phyloP scores from a whole-genome alignment of 164 flowering plant genomes.

The Echeveria elegans region DNA sequence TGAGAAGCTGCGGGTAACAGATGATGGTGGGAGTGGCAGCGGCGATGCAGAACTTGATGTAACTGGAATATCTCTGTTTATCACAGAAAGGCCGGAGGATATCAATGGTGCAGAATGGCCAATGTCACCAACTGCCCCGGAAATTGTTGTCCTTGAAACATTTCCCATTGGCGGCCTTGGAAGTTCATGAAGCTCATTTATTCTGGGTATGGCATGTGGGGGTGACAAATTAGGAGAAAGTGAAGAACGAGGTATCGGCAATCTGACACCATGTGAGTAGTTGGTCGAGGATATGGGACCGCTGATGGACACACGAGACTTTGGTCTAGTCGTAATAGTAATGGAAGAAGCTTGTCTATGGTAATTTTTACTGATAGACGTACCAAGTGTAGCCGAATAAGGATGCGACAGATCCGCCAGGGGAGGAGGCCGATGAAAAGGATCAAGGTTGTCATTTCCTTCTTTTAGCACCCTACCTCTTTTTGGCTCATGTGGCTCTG shows the following conservation, averaged over 20 bases:
- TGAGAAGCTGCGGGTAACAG: constrained; percentile 67
- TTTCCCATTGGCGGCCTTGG: constrained; percentile 32
- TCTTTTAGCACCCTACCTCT: constrained; percentile 47
- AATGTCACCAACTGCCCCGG: constrained; percentile 13
- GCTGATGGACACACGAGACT: constrained; percentile 29
- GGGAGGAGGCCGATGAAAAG: constrained; percentile 32
- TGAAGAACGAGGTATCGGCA: constrained; percentile 28
- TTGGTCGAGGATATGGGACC: constrained; percentile 35
- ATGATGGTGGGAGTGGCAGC: constrained; percentile 40
- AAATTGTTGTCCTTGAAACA: constrained; percentile 16
- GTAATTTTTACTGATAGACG: constrained; percentile 28
- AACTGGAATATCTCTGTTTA: constrained; percentile 13
- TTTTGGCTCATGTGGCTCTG: constrained; percentile 22
- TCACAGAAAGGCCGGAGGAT: constrained; percentile 17
- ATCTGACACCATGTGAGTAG: constrained; percentile 26
- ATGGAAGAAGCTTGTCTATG: constrained; percentile 36
- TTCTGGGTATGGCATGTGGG: constrained; percentile 34
- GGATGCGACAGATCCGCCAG: constrained; percentile 33
- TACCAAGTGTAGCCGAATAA: constrained; percentile 22
- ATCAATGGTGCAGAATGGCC: constrained; percentile 40
- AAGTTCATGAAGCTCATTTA: constrained; percentile 45
- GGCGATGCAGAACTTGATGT: constrained; percentile 26
- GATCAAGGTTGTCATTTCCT: constrained; percentile 34
- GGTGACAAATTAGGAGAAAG: constrained; percentile 37
- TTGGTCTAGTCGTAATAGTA: constrained; percentile 25